Percentiles rank a stretch among this genome's conserved stretches.
These are phyloP conservation scores for Citrus sp. DNA, from an alignment of 345 rosid species.

Conservation along the genomic window DNA sequence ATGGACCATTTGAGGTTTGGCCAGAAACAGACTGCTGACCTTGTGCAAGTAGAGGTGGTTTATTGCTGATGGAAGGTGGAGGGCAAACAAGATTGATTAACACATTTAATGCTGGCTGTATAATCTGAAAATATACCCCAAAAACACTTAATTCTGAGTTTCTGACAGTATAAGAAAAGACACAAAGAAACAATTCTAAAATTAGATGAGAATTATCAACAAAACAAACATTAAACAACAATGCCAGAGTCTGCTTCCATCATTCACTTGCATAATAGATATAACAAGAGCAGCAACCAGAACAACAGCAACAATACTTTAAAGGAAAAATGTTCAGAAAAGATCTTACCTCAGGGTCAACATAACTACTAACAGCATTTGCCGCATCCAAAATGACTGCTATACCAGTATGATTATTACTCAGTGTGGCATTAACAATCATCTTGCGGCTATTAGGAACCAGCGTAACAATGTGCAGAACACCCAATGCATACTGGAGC, in stretches of 20 bases:
- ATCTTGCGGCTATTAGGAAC: conserved; percentile 81
- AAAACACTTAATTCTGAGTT: conserved; percentile 55
- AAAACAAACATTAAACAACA: background rate
- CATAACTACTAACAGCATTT: conserved; percentile 71
- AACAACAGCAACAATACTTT: background rate
- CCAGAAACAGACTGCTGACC: conserved; percentile 49
- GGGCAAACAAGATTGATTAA: conserved; percentile 95
- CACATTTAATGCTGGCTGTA: conserved; percentile 93
- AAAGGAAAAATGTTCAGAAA: background rate
- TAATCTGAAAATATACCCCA: conserved; percentile 57
- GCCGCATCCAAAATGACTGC: conserved; percentile 95
- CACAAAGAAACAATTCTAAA: conserved; percentile 14
- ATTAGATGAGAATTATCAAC: conserved; percentile 10
- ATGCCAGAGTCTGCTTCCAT: conserved; percentile 5
- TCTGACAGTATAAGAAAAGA: conserved; percentile 59
- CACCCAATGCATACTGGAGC: conserved; percentile 97
- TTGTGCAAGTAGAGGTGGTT: conserved; percentile 52
- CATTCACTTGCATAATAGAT: background rate
- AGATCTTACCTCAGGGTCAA: conserved; percentile 83
- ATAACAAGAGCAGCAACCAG: background rate
- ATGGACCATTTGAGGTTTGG: conserved; percentile 40
- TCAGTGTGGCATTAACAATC: conserved; percentile 77
- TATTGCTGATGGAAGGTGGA: conserved; percentile 96
- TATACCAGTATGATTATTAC: conserved; percentile 87
- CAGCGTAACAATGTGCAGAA: conserved; percentile 85